Evolutionary conservation across 1,284 basidiomycete species (phyloP), one percentile per base, ranked within the genome.

Genomic region (Exobasidium rhododendri): DNA sequence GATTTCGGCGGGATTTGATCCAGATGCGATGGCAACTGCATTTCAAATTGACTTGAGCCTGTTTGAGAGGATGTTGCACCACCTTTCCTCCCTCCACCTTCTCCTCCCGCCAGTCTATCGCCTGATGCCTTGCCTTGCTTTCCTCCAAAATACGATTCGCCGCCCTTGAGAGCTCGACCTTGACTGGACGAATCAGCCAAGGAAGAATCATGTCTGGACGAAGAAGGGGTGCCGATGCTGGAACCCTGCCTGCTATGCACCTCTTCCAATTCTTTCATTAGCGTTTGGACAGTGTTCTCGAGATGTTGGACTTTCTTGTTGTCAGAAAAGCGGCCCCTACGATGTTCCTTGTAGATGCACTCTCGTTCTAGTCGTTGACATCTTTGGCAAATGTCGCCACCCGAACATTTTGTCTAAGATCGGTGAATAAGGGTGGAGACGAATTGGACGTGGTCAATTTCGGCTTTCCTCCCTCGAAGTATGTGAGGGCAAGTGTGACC

Each of bases 341-440:
- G n/a, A 26, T 50, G 47, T 50, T 50, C 47, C 28, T 50, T 50
- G 26, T 50, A 50, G 13, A 50, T 28, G 20, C 47, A 50, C 28
- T 50, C 47, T 13, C 47, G n/a, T 5, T 26, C 28, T 26, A 50
- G 28, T 28, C 47, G n/a, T 26, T 26, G 22, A 26, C 47, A 50
- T 13, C 47, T 50, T 26, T 50, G 20, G 26, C 47, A 50, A 24
- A 50, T 50, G 2, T 50, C 47, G 3, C 47, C 47, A 20, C 47
- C 47, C 28, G 47, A 50, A 26, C 47, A 50, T 6, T 24, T 4
- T 3, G 47, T 50, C 26, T 40, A 17, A 40, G 35, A 40, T 40
- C 17, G 17, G 17, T 10, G 17, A 40, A 40, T 10, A 40, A 40
- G 35, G 35, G 35, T 7, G 35, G 35, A 17, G 35, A 17, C 10